Base-by-base conservation (phyloP, 768 basidiomycete genomes). In the Termitomyces sp. region DNA sequence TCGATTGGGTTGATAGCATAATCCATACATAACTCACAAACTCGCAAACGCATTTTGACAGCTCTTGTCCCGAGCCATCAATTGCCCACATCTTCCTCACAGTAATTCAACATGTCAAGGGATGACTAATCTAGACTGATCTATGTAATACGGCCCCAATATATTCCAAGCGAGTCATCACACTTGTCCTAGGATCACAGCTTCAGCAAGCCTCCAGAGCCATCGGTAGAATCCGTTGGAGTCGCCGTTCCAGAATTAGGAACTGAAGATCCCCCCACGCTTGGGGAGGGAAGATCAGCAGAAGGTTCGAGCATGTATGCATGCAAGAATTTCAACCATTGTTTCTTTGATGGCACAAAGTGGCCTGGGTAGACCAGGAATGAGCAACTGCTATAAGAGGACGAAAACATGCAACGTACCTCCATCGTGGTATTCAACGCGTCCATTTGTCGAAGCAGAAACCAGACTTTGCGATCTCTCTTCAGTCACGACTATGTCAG, bases 351-450 rank as follows among this genome's bases (percentile, higher is more conserved):
- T 1, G 93, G 93, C 4, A 94, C 85, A 64, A 92, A 91, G 70
- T 95, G 92, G 8, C 91, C 91, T 93, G 23, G 20, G 6, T 2
- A 26, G 36, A 48, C 13, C 20, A 33, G 20, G 47, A 55, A 20
- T 23, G 36, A 44, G 2, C 14, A 43, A 5, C 18, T 14, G 5
- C 41, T 5, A 33, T 35, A 9, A 16, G 33, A 30, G 2, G 18
- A 40, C 50, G 55, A 51, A 2, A 48, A 48, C 16, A 44, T 26
- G n/a, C 43, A 20, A 72, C 86, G 33, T 58, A 92, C 93, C 93
- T 55, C 93, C 93, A 28, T 85, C 83, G 58, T 95, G 93, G 63
- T 79, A 80, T 68, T 91, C 91, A 9, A 94, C 80, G 12, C 91
- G 79, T 33, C 78, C 77, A 49, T 81, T 80, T 2, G 68, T 66